Percentiles rank a stretch among this genome's conserved stretches.
These are phyloP conservation scores for Blechomonas ayalai DNA, from an alignment of 208 protist genomes.

Conservation along the genomic window DNA sequence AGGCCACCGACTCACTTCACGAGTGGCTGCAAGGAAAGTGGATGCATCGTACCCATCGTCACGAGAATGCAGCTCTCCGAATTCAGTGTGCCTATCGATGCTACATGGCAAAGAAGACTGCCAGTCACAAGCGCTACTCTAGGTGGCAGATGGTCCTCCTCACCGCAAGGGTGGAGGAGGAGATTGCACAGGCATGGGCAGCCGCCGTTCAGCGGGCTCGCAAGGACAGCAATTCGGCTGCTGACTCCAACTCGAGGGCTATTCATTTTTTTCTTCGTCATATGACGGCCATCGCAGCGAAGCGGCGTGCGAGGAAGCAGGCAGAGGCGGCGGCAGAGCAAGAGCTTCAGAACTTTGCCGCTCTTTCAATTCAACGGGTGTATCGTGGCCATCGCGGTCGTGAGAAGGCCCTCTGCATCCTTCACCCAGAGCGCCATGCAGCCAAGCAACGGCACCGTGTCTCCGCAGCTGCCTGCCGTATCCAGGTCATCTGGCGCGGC, in stretches of 20 bases:
- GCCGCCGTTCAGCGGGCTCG: conserved; percentile 23
- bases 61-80: conserved; percentile 72
- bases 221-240: conserved; percentile 3
- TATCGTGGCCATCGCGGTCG: conserved; percentile 23
- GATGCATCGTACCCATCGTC: conserved; percentile 61
- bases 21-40: conserved; percentile 60
- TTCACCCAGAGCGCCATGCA: conserved; percentile 28
- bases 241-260: conserved; percentile 7
- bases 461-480: conserved; percentile 10
- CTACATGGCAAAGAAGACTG: conserved; percentile 31
- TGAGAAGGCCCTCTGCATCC: conserved; percentile 13
- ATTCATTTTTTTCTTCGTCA: conserved; percentile 53
- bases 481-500: conserved; percentile 33
- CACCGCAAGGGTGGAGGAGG: conserved; percentile 28
- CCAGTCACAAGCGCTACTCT: conserved; percentile 26
- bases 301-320: conserved; percentile 29
- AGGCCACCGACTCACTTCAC: conserved; percentile 27
- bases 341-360: conserved; percentile 24
- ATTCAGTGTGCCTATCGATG: conserved; percentile 75
- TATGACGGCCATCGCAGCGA: conserved; percentile 38
- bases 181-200: conserved; percentile 33
- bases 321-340: conserved; percentile 4
- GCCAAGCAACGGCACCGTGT: conserved; percentile 2
- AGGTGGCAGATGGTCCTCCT: conserved; percentile 30
- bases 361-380: conserved; percentile 21